A percentile compares a stretch with the other conserved stretches of the same genome.
These are phyloP conservation scores for Sporothrix luriei DNA, from an alignment of 2,329 filamentous ascomycete genomes.

Conservation along the genomic window DNA sequence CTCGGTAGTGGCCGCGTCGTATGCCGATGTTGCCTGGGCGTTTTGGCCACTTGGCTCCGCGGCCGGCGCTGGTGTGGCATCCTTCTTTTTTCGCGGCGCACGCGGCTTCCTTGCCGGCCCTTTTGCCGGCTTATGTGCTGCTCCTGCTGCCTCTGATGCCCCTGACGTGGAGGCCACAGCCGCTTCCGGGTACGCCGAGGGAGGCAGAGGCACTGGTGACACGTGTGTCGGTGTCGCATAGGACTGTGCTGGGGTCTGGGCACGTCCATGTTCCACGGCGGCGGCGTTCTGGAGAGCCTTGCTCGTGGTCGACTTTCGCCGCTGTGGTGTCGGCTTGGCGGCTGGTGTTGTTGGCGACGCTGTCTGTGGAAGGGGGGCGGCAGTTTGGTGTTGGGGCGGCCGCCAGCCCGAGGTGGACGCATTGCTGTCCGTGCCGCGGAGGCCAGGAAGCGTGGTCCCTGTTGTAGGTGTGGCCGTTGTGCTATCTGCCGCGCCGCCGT, in stretches of 20 bases:
- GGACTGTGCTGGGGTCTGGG: not conserved
- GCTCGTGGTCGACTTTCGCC: conserved; percentile 14
- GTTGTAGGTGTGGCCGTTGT: not conserved
- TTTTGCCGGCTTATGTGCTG: conserved; percentile 3
- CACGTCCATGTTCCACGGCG: not conserved
- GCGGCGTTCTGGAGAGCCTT: conserved; percentile 3
- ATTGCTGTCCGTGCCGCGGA: not conserved
- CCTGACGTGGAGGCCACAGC: not conserved
- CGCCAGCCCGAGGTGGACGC: not conserved
- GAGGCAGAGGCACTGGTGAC: conserved; percentile 15
- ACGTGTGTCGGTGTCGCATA: not conserved
- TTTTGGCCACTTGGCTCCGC: not conserved
- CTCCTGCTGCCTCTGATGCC: not conserved
- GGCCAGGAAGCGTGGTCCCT: not conserved
- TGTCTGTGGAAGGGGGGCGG: not conserved
- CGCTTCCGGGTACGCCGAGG: not conserved
- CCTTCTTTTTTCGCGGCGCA: conserved; percentile 18
- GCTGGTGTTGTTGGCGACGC: not conserved
- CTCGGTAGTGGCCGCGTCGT: not conserved
- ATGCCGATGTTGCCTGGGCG: not conserved
- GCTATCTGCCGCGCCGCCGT: not conserved
- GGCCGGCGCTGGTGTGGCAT: not conserved
- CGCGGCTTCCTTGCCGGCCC: conserved; percentile 23
- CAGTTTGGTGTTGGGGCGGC: not conserved
- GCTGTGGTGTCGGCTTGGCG: not conserved